Base-by-base conservation (phyloP, 306 rosid species). In the Acacia melanoxylon region DNA sequence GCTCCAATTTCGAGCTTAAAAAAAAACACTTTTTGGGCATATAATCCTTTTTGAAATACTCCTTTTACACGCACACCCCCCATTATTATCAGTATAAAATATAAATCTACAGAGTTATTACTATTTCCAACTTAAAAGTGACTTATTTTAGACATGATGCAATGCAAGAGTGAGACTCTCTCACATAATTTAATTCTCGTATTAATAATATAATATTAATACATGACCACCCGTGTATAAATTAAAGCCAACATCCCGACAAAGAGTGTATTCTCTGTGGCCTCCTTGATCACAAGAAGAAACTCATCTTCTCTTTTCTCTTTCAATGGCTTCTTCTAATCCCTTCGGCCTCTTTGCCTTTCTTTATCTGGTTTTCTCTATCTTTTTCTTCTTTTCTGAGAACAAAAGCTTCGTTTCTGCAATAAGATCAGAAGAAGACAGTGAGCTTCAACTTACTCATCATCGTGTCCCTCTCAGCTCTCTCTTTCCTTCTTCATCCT, bases 401-500 rank as follows among this genome's bases (percentile, higher is more conserved):
- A 25, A 82, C 2, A 84, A 81, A 1, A 63, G 68, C 52, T 67
- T 76, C 77, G 81, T 84, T 65, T 63, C 75, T 75, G 22, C 74
- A 42, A 45, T 17, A 74, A 74, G 2, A 52, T 17, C 24, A 67
- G 74, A 81, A 25, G 82, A 78, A 25, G 80, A 37, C 48, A 42
- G 1, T 8, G 51, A 52, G 31, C 67, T 46, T 65, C 76, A 20
- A 40, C 63, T 48, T 4, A 83, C 80, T 61, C 67, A 61, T 56
- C 63, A 58, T 81, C 84, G 27, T 79, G 51, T 91, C 84, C 86
- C 44, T 1, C 86, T 89, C 72, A 67, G 3, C 75, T 85, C 92
- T 44, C 90, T 91, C 10, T 54, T 91, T 1, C 94, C 94, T 45
- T 87, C 91, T 63, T 20, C 92, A 13, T 84, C 84, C 52, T 91